These are phyloP conservation scores for Microstroma glucosiphilum DNA, from an alignment of 1,284 basidiomycete genomes.

Conservation along the genomic window DNA sequence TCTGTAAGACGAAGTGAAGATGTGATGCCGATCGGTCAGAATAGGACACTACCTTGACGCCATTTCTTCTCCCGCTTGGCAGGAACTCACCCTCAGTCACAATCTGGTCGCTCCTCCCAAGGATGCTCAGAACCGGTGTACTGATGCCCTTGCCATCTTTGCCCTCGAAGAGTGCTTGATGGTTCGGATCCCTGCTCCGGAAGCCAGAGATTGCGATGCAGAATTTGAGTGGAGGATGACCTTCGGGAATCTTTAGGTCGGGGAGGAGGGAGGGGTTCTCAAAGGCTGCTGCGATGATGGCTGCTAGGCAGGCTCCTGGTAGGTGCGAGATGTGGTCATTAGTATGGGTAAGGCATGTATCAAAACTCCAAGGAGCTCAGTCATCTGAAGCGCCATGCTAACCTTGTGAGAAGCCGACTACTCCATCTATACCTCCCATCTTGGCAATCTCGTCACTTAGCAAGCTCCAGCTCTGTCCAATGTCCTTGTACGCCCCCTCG, in stretches of 20 bases:
- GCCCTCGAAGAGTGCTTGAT: slow-evolving; percentile 31
- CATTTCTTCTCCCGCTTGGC: too few species aligned
- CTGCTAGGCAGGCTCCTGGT: slow-evolving; percentile 27
- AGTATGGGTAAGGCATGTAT: background rate
- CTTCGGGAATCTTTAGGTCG: slow-evolving; percentile 22
- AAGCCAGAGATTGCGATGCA: slow-evolving; percentile 45
- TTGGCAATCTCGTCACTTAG: slow-evolving; percentile 27
- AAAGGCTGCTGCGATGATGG: slow-evolving; percentile 37
- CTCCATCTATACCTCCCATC: slow-evolving; percentile 43
- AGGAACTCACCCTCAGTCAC: slow-evolving; percentile 9
- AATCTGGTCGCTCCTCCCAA: slow-evolving; percentile 36
- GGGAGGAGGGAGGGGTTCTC: slow-evolving; percentile 36
- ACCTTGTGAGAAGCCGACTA: slow-evolving; percentile 44
- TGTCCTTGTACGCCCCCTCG: slow-evolving; percentile 31
- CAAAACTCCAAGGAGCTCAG: background rate
- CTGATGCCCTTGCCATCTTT: slow-evolving; percentile 20
- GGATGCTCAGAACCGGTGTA: slow-evolving; percentile 40
- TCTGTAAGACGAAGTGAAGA: slow-evolving; percentile 16
- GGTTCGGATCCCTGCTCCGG: slow-evolving; percentile 26
- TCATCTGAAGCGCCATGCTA: background rate
- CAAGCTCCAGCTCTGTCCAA: slow-evolving; percentile 35
- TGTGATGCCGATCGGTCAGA: too few species aligned
- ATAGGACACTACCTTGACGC: too few species aligned
- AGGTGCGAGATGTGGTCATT: slow-evolving; percentile 13
- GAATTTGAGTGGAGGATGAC: slow-evolving; percentile 35